Base-by-base conservation (phyloP, 179 eudicot species). In the Nepenthes alata region DNA sequence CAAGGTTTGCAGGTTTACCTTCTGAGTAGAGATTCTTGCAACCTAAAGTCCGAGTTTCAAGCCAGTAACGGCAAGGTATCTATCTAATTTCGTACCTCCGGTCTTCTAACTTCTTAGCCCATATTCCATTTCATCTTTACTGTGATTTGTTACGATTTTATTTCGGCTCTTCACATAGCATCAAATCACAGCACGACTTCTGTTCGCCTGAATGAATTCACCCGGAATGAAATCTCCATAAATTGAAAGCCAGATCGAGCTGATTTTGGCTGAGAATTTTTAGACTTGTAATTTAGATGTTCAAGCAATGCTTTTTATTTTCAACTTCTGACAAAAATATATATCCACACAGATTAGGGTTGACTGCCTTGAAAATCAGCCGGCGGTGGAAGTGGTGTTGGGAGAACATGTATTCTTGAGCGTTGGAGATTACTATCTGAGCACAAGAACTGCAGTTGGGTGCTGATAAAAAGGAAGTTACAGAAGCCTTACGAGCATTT, bases 11-110 rank as follows among this genome's bases (percentile, higher is more conserved):
- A 81, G 69, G 79, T 75, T 1, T 93, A 85, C 66, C 76, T 93
- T 62, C 63, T 75, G 60, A 75, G 83, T 38, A 80, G 96, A 74
- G 96, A 93, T 75, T 79, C 71, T 55, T 65, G 75, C 63, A 80
- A 78, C 67, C 69, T 93, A 59, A 93, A 81, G 73, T 69, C 72
- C 0, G 95, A 93, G 58, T 89, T 89, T 74, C 96, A 83, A 66
- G 65, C 41, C 1, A 90, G 83, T 39, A 77, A 81, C 53, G 95
- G 96, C 68, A 89, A 89, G 96, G 96, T 88, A 44, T 47, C 63
- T 48, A 13, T 5, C 5, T 37, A 2, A 25, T 35, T 55, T 41
- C 12, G 7, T 0, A 51, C 10, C n/a, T 52, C 7, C 25, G 25
- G 25, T 25, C 25, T 25, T 25, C 25, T 25, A 25, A 25, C 25